Percentiles rank a stretch among this genome's conserved stretches.
phyloP scores from a whole-genome alignment of 139 green algal genomes.

The Dunaliella primolecta region DNA sequence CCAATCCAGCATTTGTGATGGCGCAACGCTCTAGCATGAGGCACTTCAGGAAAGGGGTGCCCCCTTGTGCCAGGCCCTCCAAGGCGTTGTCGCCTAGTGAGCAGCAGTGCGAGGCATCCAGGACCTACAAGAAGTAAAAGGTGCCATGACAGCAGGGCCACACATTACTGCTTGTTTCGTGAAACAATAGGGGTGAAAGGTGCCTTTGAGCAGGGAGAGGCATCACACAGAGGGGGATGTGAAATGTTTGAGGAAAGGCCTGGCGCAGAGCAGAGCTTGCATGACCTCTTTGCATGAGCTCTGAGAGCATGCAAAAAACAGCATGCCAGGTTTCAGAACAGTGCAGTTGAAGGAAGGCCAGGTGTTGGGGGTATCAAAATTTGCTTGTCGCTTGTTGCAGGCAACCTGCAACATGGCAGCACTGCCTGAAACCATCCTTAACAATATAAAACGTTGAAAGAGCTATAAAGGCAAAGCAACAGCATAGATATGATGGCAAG shows the following conservation, averaged over 20 bases:
- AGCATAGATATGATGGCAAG: too few relatives aligned
- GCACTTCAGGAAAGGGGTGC: not conserved
- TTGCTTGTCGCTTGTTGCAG: too few relatives aligned
- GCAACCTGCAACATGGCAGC: too few relatives aligned
- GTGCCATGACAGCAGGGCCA: not conserved
- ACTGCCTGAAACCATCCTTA: too few relatives aligned
- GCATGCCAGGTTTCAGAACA: too few relatives aligned
- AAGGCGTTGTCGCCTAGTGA: not conserved
- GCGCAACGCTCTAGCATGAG: not conserved
- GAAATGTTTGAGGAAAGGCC: not conserved
- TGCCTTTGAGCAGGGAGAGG: too few relatives aligned
- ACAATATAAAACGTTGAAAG: too few relatives aligned
- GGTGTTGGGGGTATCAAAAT: too few relatives aligned
- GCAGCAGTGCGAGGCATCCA: not conserved
- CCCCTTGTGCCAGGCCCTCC: not conserved
- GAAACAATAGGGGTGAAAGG: not conserved
- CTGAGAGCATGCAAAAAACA: too few relatives aligned
- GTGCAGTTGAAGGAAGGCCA: too few relatives aligned
- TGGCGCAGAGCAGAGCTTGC: not conserved
- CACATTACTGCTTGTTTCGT: not conserved
- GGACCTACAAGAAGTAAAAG: not conserved
- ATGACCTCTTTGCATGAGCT: not conserved
- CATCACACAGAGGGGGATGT: too few relatives aligned
- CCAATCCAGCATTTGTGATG: not conserved
- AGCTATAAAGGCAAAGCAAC: too few relatives aligned